These are phyloP conservation scores for Pythium aquatile DNA, from an alignment of 352 stramenopile species.

Conservation along the genomic window DNA sequence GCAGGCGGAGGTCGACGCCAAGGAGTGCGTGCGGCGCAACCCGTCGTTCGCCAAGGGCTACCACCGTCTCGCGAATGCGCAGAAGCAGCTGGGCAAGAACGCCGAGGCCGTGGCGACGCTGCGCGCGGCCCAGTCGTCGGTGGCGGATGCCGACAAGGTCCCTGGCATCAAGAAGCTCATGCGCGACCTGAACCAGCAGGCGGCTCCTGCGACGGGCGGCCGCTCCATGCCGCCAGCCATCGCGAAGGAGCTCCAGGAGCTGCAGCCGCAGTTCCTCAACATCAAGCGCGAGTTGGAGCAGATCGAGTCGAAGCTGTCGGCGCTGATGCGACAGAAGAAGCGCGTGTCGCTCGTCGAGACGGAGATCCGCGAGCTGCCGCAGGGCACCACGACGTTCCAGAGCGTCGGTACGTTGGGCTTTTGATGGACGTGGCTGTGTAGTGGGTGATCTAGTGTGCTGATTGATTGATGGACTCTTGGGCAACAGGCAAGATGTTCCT, in stretches of 20 bases:
- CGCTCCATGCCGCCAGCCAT: constrained; percentile 58
- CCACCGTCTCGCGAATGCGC: constrained; percentile 74
- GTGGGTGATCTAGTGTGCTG: neutral
- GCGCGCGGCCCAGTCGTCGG: constrained; percentile 35
- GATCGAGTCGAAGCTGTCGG: constrained; percentile 67
- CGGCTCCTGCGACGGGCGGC: constrained; percentile 21
- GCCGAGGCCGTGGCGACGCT: constrained; percentile 72
- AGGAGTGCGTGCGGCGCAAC: constrained; percentile 74
- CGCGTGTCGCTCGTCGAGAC: constrained; percentile 66
- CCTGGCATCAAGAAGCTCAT: constrained; percentile 77
- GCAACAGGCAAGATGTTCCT: constrained; percentile 75
- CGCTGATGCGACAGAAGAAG: constrained; percentile 70
- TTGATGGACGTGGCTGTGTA: neutral
- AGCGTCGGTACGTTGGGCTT: constrained; percentile 44
- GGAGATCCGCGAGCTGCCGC: constrained; percentile 64
- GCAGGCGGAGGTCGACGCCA: constrained; percentile 61
- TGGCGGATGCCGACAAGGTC: constrained; percentile 46
- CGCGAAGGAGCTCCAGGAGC: constrained; percentile 75
- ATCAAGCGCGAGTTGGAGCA: constrained; percentile 78
- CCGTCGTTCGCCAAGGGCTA: constrained; percentile 77
- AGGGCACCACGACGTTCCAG: constrained; percentile 62
- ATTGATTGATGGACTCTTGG: neutral
- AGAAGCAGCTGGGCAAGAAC: constrained; percentile 72
- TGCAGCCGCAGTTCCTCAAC: constrained; percentile 76
- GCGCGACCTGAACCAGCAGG: constrained; percentile 62